Evolutionary conservation across 129 eudicot genomes (phyloP), one percentile per base, ranked within the genome.

Genomic region (Tagetes patula): DNA sequence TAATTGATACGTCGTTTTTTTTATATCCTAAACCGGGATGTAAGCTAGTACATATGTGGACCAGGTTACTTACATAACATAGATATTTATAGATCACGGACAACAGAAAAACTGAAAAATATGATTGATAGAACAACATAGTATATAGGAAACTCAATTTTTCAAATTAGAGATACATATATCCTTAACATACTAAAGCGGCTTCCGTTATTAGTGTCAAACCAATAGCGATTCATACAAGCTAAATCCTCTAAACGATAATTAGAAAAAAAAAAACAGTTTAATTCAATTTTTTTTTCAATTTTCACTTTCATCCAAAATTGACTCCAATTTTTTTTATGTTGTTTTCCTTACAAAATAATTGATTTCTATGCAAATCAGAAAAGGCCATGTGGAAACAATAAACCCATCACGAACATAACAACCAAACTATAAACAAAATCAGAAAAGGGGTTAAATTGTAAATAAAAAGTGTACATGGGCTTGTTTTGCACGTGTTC

Each of bases 161-260:
- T 61, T 33, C 11, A 33, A 36, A 34, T 11, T 37, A 36, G 8
- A 30, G 27, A 10, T 36, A 34, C 67, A 36, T 61, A 61, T 36
- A 56, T 56, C 4, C n/a, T 41, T 38, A 63, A 65, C 52, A 41
- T 41, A 20, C 31, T 65, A 9, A 45, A 67, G 39, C 55, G 71
- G 1, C 39, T 67, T 55, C 41, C 55, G 43, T 43, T 67, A 67
- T 67, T 67, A 13, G 8, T 67, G 11, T 42, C 71, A 43, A 67
- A 67, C 71, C 53, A 67, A 41, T 43, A 67, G 41, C 40, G 20
- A 67, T 67, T 66, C 54, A 45, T 67, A 67, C 55, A 67, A 67
- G 39, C 71, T 67, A 65, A 41, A 67, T 67, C 41, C 31, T 67
- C 27, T 43, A 67, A 67, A 43, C 5, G 39, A 67, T 67, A 67